Base-by-base conservation (phyloP, 345 rosid species). In the Crucihimalaya himalaica region DNA sequence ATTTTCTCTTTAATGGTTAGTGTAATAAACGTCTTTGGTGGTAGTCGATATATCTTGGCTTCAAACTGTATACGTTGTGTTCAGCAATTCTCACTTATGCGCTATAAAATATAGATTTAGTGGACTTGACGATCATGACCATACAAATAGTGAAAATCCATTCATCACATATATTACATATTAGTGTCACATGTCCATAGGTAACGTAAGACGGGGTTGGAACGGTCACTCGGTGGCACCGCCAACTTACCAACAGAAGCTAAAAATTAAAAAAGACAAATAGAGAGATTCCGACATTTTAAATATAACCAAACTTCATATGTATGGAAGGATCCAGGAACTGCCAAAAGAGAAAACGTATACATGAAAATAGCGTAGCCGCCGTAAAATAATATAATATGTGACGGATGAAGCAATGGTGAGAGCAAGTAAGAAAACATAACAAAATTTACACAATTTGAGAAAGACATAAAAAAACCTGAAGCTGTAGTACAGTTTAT, bases 361-460 rank as follows among this genome's bases (percentile, higher is more conserved):
- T 31, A 63, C 47, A 54, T 40, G 52, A 52, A 72, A 52, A 40
- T 39, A 48, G 61, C 29, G 21, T 28, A 28, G 23, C 32, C 46
- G 9, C 53, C 6, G 52, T 42, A 15, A 45, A 42, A 45, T 8
- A 69, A 70, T 10, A 59, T 31, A 35, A 25, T 29, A 46, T 27
- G 45, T 39, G 65, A 70, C 18, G 4, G 34, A 58, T 58, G 19
- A 58, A 59, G 67, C 39, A 59, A 71, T 15, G 57, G 51, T 25
- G 31, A 47, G 21, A 23, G 11, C 8, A 63, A 52, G 8, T 14
- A 43, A 53, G 1, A 35, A 45, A 64, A 46, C 5, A 50, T 1
- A 57, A 57, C 65, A 73, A 73, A 73, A 66, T 74, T 66, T 66
- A 57, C 67, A 66, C 19, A 66, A 19, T 6, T 66, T 57, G 18